Conservation (phyloP, 129 eudicot genomes). For the Artemisia argyi region DNA sequence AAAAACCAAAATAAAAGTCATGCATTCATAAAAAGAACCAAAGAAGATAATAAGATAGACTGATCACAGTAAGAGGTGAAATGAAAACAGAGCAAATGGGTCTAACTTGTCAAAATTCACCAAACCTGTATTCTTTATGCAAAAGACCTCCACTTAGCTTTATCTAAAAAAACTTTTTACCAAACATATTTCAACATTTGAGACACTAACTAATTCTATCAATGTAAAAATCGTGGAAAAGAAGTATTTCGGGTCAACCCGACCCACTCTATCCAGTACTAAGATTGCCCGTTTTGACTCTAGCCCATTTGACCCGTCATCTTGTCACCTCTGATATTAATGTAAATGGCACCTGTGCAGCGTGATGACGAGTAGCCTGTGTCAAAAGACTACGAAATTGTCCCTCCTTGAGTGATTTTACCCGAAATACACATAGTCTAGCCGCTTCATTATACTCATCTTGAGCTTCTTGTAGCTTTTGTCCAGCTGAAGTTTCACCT, state of each 20-base stretch:
- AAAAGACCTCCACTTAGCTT: neutral
- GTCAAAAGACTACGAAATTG: slow-evolving; percentile 83
- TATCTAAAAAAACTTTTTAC: neutral
- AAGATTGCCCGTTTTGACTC: neutral
- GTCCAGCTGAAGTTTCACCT: slow-evolving; percentile 56
- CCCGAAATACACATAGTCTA: slow-evolving; percentile 69
- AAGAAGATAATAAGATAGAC: slow-evolving; percentile 8
- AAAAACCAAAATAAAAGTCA: slow-evolving; percentile 11
- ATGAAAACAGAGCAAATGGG: neutral
- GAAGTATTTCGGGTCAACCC: neutral
- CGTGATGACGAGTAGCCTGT: slow-evolving; percentile 97
- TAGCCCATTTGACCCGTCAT: neutral
- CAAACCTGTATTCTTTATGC: neutral
- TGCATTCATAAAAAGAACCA: neutral
- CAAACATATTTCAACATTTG: neutral
- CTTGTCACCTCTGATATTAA: slow-evolving; percentile 5
- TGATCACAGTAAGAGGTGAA: neutral
- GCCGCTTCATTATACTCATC: slow-evolving; percentile 78
- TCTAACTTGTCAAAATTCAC: too few relatives aligned
- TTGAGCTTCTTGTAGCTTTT: slow-evolving; percentile 68
- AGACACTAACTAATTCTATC: too few relatives aligned
- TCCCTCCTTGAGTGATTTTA: slow-evolving; percentile 93
- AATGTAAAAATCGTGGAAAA: neutral
- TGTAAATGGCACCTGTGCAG: slow-evolving; percentile 68
- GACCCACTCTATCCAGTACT: neutral